Conservation (phyloP, 1,284 basidiomycete genomes). For the Caloboletus firmus region DNA sequence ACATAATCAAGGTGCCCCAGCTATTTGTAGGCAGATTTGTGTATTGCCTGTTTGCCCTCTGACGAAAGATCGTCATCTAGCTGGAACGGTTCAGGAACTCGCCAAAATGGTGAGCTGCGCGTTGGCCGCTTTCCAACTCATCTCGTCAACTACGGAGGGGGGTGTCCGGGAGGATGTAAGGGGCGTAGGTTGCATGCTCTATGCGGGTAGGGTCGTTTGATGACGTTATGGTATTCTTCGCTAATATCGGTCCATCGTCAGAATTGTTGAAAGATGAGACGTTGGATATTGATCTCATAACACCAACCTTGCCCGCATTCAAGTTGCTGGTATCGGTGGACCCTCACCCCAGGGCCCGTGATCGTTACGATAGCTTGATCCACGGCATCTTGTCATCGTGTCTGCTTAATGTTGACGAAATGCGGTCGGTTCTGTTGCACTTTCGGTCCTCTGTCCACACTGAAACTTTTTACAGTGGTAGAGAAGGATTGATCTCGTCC, state of each 20-base stretch:
- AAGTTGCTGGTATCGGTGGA: slow-evolving; percentile 71
- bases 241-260: slow-evolving; percentile 29
- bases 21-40: slow-evolving; percentile 50
- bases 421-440: slow-evolving; percentile 61
- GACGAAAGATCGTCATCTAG: slow-evolving; percentile 8
- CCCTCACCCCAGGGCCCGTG: slow-evolving; percentile 35
- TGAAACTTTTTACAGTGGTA: slow-evolving; percentile 51
- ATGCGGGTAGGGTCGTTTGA: slow-evolving; percentile 55
- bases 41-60: neutral
- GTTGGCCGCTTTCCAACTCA: slow-evolving; percentile 64
- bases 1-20: slow-evolving; percentile 52
- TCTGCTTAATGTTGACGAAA: slow-evolving; percentile 85
- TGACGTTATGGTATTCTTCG: neutral
- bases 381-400: slow-evolving; percentile 88
- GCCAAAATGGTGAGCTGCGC: slow-evolving; percentile 65
- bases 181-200: slow-evolving; percentile 79
- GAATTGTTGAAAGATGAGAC: slow-evolving; percentile 85
- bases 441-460: neutral
- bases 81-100: slow-evolving; percentile 43
- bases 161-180: slow-evolving; percentile 71
- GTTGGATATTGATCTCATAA: slow-evolving; percentile 73
- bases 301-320: slow-evolving; percentile 75
- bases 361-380: slow-evolving; percentile 60
- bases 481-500: slow-evolving; percentile 72
- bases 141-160: slow-evolving; percentile 62